Conservation (phyloP, 78 protist genomes). For the Monosiga brevicollis region DNA sequence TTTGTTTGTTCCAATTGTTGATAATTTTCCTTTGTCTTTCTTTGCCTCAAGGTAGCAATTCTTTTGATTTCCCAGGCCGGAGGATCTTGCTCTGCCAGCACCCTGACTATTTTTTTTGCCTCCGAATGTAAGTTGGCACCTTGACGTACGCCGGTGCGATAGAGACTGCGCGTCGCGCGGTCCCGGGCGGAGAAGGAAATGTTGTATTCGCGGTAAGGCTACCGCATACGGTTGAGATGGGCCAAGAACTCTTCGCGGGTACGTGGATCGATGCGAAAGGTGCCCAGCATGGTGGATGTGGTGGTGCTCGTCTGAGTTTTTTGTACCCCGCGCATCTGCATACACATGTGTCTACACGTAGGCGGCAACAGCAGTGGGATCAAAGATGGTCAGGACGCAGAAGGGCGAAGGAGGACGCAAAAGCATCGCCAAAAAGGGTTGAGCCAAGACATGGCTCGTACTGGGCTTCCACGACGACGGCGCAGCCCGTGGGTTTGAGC, state of each 20-base stretch:
- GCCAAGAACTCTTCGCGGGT: constrained; percentile 68
- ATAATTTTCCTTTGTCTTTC: no score
- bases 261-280: constrained; percentile 50
- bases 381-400: neutral
- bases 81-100: no score
- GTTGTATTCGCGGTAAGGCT: no score
- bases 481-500: constrained; percentile 81
- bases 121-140: no score
- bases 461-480: constrained; percentile 76
- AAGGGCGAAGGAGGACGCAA: neutral
- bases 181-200: no score
- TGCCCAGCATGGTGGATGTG: constrained; percentile 60
- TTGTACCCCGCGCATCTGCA: constrained; percentile 89
- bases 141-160: no score
- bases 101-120: no score
- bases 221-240: constrained; percentile 26
- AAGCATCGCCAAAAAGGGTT: neutral
- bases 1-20: no score
- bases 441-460: neutral
- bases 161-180: no score
- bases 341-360: constrained; percentile 78
- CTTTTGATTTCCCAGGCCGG: no score
- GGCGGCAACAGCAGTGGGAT: neutral
- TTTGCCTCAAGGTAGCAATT: no score
- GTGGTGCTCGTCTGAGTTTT: constrained; percentile 66